A percentile compares a stretch with the other conserved stretches of the same genome.
phyloP scores from a whole-genome alignment of 257 asterid species.

The Salvia miltiorrhiza region DNA sequence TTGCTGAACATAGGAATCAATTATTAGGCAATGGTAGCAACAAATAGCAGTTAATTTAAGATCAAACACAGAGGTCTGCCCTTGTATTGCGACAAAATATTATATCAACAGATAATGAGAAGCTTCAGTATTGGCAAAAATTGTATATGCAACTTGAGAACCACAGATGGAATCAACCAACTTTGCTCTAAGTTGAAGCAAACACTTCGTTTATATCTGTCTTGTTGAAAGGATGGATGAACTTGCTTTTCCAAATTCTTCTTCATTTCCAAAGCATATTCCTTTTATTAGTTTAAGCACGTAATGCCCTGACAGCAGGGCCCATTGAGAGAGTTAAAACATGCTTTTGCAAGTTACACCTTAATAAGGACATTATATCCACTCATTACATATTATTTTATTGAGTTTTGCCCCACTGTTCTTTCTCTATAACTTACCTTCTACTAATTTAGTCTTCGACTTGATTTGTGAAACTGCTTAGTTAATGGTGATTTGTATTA shows the following conservation, averaged over 20 bases:
- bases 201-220: background rate
- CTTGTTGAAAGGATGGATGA: conserved; percentile 10
- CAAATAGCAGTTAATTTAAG: conserved; percentile 6
- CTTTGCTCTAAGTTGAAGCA: background rate
- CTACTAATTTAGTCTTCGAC: background rate
- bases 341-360: conserved; percentile 97
- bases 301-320: conserved; percentile 98
- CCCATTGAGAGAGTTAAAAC: conserved; percentile 86
- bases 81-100: background rate
- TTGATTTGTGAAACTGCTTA: background rate
- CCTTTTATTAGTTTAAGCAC: conserved; percentile 99
- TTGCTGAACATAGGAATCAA: conserved; percentile 53
- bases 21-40: conserved; percentile 27
- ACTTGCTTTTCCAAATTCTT: conserved; percentile 88
- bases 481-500: background rate
- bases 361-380: conserved; percentile 27
- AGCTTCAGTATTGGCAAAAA: too few species aligned
- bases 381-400: background rate
- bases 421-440: background rate
- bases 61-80: conserved; percentile 5
- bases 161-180: background rate
- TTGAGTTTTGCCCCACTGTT: too few species aligned
- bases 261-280: conserved; percentile 92
- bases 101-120: background rate
- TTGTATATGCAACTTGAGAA: background rate